phyloP scores from a whole-genome alignment of 169 alveolate genomes.

The Babesia bovis region DNA sequence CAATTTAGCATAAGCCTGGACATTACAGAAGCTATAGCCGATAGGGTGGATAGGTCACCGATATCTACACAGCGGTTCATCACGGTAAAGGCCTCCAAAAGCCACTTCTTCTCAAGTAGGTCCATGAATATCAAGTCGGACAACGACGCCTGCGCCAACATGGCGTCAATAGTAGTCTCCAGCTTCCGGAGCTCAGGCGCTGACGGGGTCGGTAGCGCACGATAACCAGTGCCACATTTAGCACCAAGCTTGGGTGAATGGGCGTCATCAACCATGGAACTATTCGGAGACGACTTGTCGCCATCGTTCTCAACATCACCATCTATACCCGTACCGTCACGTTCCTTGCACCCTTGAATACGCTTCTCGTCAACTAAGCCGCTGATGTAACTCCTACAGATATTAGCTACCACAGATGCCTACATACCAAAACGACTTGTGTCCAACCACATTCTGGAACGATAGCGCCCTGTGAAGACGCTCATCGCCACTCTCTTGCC shows the following conservation, averaged over 20 bases:
- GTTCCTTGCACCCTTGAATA: conserved; percentile 23
- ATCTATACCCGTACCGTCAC: conserved; percentile 15
- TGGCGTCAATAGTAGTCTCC: conserved; percentile 47
- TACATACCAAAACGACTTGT: conserved; percentile 59
- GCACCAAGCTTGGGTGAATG: neutral
- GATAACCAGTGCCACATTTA: conserved; percentile 11
- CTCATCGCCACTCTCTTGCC: conserved; percentile 64
- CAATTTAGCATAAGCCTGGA: conserved; percentile 56
- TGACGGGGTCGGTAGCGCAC: conserved; percentile 55
- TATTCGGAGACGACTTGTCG: neutral
- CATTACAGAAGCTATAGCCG: conserved; percentile 50
- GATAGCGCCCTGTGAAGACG: conserved; percentile 64
- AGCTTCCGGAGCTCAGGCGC: conserved; percentile 36
- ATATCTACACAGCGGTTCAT: conserved; percentile 49
- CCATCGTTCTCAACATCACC: conserved; percentile 9
- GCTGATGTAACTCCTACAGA: conserved; percentile 47
- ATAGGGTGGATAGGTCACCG: conserved; percentile 38
- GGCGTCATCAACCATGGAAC: neutral
- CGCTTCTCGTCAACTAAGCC: conserved; percentile 36
- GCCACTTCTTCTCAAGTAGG: conserved; percentile 60
- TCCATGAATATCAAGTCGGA: conserved; percentile 61
- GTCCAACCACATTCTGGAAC: conserved; percentile 64
- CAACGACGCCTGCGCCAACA: conserved; percentile 32
- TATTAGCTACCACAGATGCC: neutral
- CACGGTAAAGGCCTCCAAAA: conserved; percentile 28